Conservation (phyloP, 192 early-diverging fungal species). For the Podochytrium sp. region DNA sequence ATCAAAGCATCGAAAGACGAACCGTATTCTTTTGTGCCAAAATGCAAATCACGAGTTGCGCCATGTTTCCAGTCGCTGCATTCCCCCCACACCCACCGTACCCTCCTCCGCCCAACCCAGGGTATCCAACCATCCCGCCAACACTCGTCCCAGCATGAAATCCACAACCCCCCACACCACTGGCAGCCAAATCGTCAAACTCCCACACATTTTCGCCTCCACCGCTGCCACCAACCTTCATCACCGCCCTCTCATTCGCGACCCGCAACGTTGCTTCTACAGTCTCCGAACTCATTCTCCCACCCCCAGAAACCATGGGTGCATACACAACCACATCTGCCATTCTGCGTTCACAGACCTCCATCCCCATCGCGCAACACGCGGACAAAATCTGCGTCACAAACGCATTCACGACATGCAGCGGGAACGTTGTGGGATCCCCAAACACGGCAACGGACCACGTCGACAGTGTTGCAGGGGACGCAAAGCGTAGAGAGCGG, state of each 20-base stretch:
- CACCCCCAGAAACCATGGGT: constrained; percentile 1
- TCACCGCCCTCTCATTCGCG: constrained; percentile 20
- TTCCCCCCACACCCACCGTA: not conserved
- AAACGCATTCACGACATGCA: constrained; percentile 54
- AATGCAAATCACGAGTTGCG: constrained; percentile 33
- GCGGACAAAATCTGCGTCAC: constrained; percentile 61
- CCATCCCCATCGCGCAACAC: constrained; percentile 70
- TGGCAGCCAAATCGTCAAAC: constrained; percentile 15
- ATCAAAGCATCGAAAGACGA: not conserved
- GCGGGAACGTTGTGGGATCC: constrained; percentile 38
- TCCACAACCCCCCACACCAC: not conserved
- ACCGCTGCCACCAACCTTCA: not conserved
- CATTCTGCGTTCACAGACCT: constrained; percentile 17
- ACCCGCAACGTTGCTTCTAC: constrained; percentile 28
- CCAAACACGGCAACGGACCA: constrained; percentile 74
- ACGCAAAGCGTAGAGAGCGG: constrained; percentile 16
- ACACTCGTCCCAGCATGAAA: not conserved
- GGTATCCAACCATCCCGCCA: constrained; percentile 16
- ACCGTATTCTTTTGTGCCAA: constrained; percentile 36
- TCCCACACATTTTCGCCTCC: not conserved
- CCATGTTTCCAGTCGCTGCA: not conserved
- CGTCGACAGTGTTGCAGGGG: constrained; percentile 58
- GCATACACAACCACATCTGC: constrained; percentile 31
- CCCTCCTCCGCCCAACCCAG: not conserved
- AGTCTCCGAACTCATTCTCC: constrained; percentile 20